Evolutionary conservation across 23 red algal species (phyloP), one percentile per base, ranked within the genome.

Genomic region (Gracilaria vermiculophylla): DNA sequence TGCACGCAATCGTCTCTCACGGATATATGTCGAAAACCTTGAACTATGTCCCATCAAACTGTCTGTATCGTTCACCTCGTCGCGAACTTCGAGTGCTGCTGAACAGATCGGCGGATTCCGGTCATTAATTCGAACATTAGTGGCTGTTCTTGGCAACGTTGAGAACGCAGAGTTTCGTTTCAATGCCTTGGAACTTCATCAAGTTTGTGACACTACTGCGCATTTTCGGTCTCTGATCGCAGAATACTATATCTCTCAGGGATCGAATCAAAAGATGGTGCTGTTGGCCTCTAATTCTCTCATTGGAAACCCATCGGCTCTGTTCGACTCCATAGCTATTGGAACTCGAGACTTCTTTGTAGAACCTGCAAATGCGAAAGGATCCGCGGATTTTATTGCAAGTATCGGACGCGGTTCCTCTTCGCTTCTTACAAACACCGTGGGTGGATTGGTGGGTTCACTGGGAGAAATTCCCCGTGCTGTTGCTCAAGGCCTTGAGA

Each of bases 321-420:
- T 97, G 42, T 94, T 97, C 54, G 90, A 97, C 54, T 97, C 95
- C 14, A 97, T 97, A 77, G 95, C 95, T 8, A 80, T 94, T 20
- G 95, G 95, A 25, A 88, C 95, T 33, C 85, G 89, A 89, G 95
- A 97, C 81, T 97, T 97, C 80, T 94, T 97, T 75, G 90, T 92
- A 15, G 95, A 97, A 78, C 95, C 95, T 24, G 86, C 91, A 21
- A 88, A 90, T 70, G 91, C 86, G n/a, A 92, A 88, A 29, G 87
- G 94, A 11, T 85, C 92, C 13, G 82, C 83, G 17, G 95, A 94
- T 81, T 97, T 97, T 66, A 91, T 97, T 48, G 83, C 91, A 47
- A 83, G 95, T 55, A 83, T 97, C 54, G 90, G 91, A 29, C 75
- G 89, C 7, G 95, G 95, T 24, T 97, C 95, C 16, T 94, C 86